Conservation (phyloP, 768 basidiomycete species). For the Pleurotus eryngii region DNA sequence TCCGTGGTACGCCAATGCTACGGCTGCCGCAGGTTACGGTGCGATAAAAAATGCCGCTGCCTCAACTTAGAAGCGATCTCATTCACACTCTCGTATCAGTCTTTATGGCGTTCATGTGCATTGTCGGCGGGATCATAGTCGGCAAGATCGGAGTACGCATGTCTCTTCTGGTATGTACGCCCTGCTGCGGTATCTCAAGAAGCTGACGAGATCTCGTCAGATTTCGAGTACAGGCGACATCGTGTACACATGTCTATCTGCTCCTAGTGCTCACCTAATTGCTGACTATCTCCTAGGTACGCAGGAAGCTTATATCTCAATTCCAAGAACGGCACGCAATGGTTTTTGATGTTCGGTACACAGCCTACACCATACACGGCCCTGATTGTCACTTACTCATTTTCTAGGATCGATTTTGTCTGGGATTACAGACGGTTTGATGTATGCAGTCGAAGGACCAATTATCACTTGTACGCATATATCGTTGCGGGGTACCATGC, state of each 20-base stretch:
- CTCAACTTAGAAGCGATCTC: not conserved
- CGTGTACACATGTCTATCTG: slow-evolving; percentile 15
- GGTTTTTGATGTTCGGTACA: slow-evolving; percentile 30
- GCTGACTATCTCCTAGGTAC: slow-evolving; percentile 16
- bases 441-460: slow-evolving; percentile 30
- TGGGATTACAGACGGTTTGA: slow-evolving; percentile 27
- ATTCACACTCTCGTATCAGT: slow-evolving; percentile 10
- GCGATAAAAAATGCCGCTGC: not conserved
- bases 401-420: slow-evolving; percentile 25
- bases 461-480: slow-evolving; percentile 24
- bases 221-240: slow-evolving; percentile 29
- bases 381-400: not conserved
- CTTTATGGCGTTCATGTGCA: slow-evolving; percentile 28
- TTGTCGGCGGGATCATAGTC: slow-evolving; percentile 28
- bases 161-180: slow-evolving; percentile 18
- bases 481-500: too few relatives aligned
- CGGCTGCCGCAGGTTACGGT: slow-evolving; percentile 28
- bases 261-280: not conserved
- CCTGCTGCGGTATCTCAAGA: too few relatives aligned
- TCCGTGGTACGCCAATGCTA: slow-evolving; percentile 29
- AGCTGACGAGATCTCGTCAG: slow-evolving; percentile 8
- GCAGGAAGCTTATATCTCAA: slow-evolving; percentile 30
- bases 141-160: slow-evolving; percentile 28
- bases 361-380: not conserved
- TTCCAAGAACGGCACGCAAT: slow-evolving; percentile 30